Evolutionary conservation across 2,329 filamentous ascomycete species (phyloP).

Genomic region (Beauveria australis): DNA sequence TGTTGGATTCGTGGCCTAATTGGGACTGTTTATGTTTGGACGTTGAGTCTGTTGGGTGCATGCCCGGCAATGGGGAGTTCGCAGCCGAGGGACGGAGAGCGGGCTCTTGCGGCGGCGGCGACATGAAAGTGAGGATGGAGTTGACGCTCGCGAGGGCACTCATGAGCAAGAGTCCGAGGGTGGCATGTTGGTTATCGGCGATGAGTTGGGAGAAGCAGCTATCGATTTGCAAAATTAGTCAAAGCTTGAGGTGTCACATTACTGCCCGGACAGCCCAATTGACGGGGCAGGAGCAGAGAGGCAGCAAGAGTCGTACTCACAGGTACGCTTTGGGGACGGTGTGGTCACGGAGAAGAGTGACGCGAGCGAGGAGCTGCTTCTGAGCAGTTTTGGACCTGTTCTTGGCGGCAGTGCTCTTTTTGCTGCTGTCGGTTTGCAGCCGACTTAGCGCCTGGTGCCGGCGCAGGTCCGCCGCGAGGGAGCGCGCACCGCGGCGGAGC

Average conservation of each 20-base stretch:
- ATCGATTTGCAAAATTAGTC: not conserved
- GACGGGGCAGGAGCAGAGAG: no score
- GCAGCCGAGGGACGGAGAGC: not conserved
- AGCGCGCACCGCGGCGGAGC: constrained; percentile 57
- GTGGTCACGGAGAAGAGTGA: not conserved
- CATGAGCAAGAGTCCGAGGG: constrained; percentile 61
- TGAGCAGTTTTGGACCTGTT: not conserved
- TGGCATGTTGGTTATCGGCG: constrained; percentile 64
- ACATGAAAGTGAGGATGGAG: constrained; percentile 31
- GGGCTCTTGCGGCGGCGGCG: constrained; percentile 15
- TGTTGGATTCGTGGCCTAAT: not conserved
- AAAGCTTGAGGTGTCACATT: not conserved
- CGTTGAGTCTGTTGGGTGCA: not conserved
- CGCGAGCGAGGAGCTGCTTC: not conserved
- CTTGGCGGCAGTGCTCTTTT: constrained; percentile 4
- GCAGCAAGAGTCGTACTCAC: not conserved
- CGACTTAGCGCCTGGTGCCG: constrained; percentile 6
- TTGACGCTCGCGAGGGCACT: constrained; percentile 53
- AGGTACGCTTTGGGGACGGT: constrained; percentile 15
- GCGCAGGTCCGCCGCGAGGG: constrained; percentile 36
- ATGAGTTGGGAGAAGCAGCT: constrained; percentile 62
- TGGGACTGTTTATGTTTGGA: not conserved
- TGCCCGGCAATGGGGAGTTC: not conserved
- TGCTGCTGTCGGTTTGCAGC: not conserved
- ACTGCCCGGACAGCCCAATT: not conserved